Conservation (phyloP, 176 grass and related monocot species). For the Eleusine coracana region DNA sequence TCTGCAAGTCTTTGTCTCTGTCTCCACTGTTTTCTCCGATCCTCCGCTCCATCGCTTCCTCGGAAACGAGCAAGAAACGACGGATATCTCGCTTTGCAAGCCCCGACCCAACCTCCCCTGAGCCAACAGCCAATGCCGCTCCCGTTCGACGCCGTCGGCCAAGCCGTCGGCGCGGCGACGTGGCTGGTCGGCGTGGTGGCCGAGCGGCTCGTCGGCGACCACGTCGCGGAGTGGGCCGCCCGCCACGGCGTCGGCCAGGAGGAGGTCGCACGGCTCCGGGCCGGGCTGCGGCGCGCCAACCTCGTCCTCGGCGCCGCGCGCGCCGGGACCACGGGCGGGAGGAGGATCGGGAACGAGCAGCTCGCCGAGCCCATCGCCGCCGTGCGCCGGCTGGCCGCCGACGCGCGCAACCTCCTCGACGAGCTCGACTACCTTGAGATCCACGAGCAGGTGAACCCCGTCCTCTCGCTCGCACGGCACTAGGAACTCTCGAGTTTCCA, state of each 20-base stretch:
- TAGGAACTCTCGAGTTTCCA: not conserved
- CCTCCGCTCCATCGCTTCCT: too few species aligned
- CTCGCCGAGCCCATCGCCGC: not conserved
- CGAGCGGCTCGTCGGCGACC: not conserved
- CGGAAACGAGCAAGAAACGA: not conserved
- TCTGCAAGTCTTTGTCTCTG: too few species aligned
- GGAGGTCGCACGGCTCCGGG: not conserved
- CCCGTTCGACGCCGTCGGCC: not conserved
- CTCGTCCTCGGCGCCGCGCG: slow-evolving; percentile 32
- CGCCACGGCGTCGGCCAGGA: not conserved
- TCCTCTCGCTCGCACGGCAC: not conserved
- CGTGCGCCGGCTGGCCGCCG: not conserved
- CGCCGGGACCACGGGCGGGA: not conserved
- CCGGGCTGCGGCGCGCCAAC: not conserved
- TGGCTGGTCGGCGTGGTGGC: slow-evolving; percentile 9
- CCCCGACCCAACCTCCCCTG: too few species aligned
- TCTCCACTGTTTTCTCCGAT: too few species aligned
- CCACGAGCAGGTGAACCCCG: not conserved
- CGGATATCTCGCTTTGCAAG: not conserved
- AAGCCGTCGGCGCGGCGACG: slow-evolving; percentile 5
- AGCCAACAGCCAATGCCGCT: not conserved
- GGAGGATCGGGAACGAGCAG: slow-evolving; percentile 23
- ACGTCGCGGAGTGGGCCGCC: not conserved
- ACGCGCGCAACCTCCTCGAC: slow-evolving; percentile 17
- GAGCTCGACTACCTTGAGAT: slow-evolving; percentile 19